Evolutionary conservation across 2,329 filamentous ascomycete genomes (phyloP).

Genomic region (Nothophoma quercina): DNA sequence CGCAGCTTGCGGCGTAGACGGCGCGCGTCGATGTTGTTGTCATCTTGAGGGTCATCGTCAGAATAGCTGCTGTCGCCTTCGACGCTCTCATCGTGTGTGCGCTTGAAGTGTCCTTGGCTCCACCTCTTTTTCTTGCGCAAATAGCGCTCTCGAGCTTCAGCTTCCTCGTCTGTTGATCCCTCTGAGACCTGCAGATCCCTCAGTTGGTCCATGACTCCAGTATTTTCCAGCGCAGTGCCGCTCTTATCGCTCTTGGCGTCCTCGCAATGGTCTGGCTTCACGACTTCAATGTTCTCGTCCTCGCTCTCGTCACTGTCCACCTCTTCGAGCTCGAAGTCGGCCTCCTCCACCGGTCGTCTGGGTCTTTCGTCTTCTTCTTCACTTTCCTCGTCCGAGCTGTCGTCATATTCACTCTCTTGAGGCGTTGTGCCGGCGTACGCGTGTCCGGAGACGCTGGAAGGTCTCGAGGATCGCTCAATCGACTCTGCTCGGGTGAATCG

Average conservation of each 20-base stretch:
- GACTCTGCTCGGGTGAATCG: slow-evolving; percentile 48
- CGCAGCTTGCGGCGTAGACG: slow-evolving; percentile 53
- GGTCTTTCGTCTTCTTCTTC: slow-evolving; percentile 34
- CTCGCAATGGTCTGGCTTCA: slow-evolving; percentile 55
- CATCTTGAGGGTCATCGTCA: slow-evolving; percentile 52
- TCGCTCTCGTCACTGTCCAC: slow-evolving; percentile 50
- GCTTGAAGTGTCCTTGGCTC: slow-evolving; percentile 54
- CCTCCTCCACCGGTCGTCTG: slow-evolving; percentile 36
- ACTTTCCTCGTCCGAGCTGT: slow-evolving; percentile 36
- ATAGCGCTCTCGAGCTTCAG: slow-evolving; percentile 39
- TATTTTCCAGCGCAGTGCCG: slow-evolving; percentile 36
- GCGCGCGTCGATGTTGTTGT: slow-evolving; percentile 49
- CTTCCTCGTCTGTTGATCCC: slow-evolving; percentile 45
- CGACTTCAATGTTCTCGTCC: slow-evolving; percentile 53
- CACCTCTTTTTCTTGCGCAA: slow-evolving; percentile 51
- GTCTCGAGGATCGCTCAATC: slow-evolving; percentile 45
- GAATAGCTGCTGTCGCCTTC: slow-evolving; percentile 54
- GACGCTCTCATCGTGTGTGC: slow-evolving; percentile 55
- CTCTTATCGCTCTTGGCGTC: slow-evolving; percentile 50
- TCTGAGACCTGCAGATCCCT: slow-evolving; percentile 46
- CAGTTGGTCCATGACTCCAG: slow-evolving; percentile 42
- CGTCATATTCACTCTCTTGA: slow-evolving; percentile 43
- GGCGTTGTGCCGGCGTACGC: slow-evolving; percentile 38
- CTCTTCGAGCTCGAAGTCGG: slow-evolving; percentile 54
- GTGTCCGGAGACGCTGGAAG: slow-evolving; percentile 48